Conservation (phyloP, 805 yeast genomes). For the Candida parachauliodes region DNA sequence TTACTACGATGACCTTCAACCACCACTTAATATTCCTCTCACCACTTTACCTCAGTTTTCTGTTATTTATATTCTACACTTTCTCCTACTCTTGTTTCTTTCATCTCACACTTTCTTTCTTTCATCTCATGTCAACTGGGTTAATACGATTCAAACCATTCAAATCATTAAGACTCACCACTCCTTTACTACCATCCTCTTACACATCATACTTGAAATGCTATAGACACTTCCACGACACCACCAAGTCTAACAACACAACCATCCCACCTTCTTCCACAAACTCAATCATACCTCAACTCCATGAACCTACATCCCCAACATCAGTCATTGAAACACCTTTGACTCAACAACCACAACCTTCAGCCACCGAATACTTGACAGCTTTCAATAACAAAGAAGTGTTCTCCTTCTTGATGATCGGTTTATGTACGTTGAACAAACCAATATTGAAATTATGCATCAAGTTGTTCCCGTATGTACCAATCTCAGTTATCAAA, state of each 20-base stretch:
- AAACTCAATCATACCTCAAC: constrained; percentile 3
- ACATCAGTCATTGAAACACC: constrained; percentile 5
- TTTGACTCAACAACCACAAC: constrained; percentile 3
- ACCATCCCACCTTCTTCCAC: constrained; percentile 5
- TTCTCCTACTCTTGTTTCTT: background rate
- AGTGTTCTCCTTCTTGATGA: constrained; percentile 60
- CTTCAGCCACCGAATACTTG: constrained; percentile 32
- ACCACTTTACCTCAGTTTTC: too few species aligned
- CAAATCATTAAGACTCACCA: too few species aligned
- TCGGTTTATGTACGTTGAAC: constrained; percentile 67
- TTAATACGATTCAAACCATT: constrained; percentile 2
- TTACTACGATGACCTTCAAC: too few species aligned
- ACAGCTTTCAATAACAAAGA: constrained; percentile 52
- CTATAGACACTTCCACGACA: constrained; percentile 4
- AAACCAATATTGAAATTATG: constrained; percentile 58
- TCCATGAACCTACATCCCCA: constrained; percentile 5
- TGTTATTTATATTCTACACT: background rate
- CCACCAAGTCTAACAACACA: constrained; percentile 2
- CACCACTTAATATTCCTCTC: too few species aligned
- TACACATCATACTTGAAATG: too few species aligned
- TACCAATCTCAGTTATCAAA: constrained; percentile 70
- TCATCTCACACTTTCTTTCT: background rate
- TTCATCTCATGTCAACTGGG: background rate
- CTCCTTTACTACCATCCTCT: too few species aligned
- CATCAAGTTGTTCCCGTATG: constrained; percentile 65